These are phyloP conservation scores for Lumnitzera racemosa DNA, from an alignment of 345 rosid species.

Conservation along the genomic window DNA sequence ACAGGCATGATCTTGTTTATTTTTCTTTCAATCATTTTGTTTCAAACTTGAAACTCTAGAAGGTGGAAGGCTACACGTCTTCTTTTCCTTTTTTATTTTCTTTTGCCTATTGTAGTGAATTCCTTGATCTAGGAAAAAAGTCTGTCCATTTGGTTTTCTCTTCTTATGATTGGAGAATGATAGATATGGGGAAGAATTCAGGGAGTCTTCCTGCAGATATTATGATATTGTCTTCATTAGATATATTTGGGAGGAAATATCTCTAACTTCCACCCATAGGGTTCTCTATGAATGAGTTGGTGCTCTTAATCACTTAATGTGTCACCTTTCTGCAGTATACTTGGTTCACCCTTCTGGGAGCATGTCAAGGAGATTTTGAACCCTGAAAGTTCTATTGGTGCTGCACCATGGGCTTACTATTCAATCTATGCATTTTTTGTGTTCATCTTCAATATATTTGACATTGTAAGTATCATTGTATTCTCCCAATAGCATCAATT, in stretches of 20 bases:
- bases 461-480: constrained; percentile 60
- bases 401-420: constrained; percentile 89
- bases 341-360: constrained; percentile 74
- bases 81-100: background rate
- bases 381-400: constrained; percentile 80
- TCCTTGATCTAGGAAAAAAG: background rate
- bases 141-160: background rate
- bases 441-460: constrained; percentile 87
- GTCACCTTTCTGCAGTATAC: constrained; percentile 42
- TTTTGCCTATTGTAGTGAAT: background rate
- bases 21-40: no score
- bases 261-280: no score
- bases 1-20: no score
- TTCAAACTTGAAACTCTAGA: no score
- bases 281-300: no score
- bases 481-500: background rate
- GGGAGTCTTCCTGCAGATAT: background rate
- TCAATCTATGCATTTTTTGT: constrained; percentile 82
- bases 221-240: background rate
- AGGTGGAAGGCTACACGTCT: background rate
- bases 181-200: background rate
- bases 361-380: constrained; percentile 75
- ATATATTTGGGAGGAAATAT: no score
- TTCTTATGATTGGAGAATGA: no score
- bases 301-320: constrained; percentile 17